Base-by-base conservation (phyloP, 345 rosid genomes). In the Hibiscus mutabilis region DNA sequence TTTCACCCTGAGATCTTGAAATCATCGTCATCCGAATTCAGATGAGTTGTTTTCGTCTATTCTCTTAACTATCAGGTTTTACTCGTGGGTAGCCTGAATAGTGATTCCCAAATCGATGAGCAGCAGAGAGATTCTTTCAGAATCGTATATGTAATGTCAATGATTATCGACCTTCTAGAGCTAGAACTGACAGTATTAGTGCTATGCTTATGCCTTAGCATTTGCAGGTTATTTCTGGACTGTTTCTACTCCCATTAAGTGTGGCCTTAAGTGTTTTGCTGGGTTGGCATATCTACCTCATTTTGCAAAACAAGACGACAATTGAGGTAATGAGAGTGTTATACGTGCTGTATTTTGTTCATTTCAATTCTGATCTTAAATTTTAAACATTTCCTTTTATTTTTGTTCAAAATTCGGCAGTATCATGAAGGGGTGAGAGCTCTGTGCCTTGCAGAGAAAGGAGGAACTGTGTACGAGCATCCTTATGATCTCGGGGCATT, bases 401-500 rank as follows among this genome's bases (percentile, higher is more conserved):
- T 19, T 46, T 66, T 49, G 22, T 18, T 19, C 21, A 6, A 6
- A 62, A 75, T 29, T 79, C 72, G 68, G 60, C 87, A 92, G 98
- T 87, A 90, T 74, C 91, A 92, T 62, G 98, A 92, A 86, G 98
- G 98, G 24, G 96, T 92, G 65, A 87, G 96, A 85, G 95, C 95
- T 60, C 81, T 83, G 91, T 90, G 92, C 96, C 87, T 90, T 77
- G 98, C 98, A 72, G 93, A 87, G 86, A 92, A 89, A 84, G 95
- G 91, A 70, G 98, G 96, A 46, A 74, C 82, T 66, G 79, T 89
- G 61, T 90, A 90, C 70, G 85, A 84, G 83, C 96, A 92, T 85
- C 98, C 96, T 75, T 92, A 92, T 75, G 88, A 90, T 81, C 79
- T 90, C 2, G 89, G 95, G 70, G 74, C 82, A 71, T 89, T 59